Conservation (phyloP, 495 filamentous ascomycete species). For the Cairneyella variabilis region DNA sequence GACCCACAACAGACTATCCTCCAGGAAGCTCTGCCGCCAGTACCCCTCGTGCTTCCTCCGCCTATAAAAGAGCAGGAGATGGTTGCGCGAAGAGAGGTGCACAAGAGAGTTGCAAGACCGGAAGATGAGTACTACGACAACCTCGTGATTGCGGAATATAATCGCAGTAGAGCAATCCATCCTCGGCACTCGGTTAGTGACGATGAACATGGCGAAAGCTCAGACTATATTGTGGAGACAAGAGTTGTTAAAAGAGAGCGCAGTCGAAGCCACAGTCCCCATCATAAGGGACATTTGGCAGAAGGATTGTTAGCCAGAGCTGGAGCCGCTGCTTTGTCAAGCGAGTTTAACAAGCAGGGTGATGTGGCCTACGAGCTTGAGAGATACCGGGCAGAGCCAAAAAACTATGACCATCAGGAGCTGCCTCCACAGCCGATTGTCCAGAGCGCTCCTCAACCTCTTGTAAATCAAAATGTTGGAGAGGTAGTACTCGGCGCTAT, state of each 20-base stretch:
- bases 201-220: conserved; percentile 24
- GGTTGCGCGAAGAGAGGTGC: conserved; percentile 60
- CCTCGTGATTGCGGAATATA: conserved; percentile 42
- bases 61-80: conserved; percentile 57
- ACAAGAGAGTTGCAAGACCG: conserved; percentile 35
- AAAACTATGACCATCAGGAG: no score
- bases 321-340: conserved; percentile 67
- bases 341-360: conserved; percentile 57
- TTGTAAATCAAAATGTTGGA: conserved; percentile 67
- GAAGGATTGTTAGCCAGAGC: conserved; percentile 81
- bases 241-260: conserved; percentile 26
- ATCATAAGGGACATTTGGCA: conserved; percentile 76
- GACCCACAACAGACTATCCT: conserved; percentile 71
- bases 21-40: conserved; percentile 61
- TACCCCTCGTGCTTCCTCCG: conserved; percentile 60
- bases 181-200: conserved; percentile 25
- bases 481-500: conserved; percentile 79
- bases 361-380: no score
- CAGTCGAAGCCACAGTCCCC: conserved; percentile 30
- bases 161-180: conserved; percentile 37
- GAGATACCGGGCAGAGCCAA: no score
- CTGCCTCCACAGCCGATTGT: no score
- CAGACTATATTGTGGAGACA: conserved; percentile 21
- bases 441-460: conserved; percentile 56
- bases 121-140: conserved; percentile 69